A percentile compares a stretch with the other conserved stretches of the same genome.
Evolutionary conservation across 192 early-diverging fungal genomes (phyloP).

Genomic region (Coemansia pectinata): DNA sequence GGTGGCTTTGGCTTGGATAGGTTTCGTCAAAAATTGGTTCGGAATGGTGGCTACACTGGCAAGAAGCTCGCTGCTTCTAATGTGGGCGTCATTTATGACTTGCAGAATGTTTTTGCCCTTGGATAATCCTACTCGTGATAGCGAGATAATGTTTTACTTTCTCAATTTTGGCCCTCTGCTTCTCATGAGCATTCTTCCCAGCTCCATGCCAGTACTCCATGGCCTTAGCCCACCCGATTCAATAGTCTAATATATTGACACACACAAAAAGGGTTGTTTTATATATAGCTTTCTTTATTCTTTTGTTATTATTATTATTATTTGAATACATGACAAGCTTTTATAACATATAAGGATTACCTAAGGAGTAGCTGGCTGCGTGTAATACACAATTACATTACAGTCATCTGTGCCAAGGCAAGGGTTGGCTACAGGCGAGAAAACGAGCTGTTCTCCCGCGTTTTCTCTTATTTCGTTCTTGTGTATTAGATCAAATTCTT

Average conservation of each 20-base stretch:
- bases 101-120: conserved; percentile 13
- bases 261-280: not conserved
- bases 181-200: not conserved
- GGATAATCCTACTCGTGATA: conserved; percentile 10
- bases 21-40: not conserved
- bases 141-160: conserved; percentile 20
- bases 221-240: not conserved
- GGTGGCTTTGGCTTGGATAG: not conserved
- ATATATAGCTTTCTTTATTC: not conserved
- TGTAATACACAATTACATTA: not conserved
- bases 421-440: not conserved
- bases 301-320: not conserved
- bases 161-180: conserved; percentile 18
- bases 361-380: not conserved
- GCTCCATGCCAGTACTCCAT: not conserved
- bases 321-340: not conserved
- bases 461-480: not conserved
- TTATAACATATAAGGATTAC: not conserved
- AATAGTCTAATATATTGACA: not conserved
- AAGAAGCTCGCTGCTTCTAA: not conserved
- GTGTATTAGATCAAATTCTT: not conserved
- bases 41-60: not conserved
- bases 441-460: not conserved
- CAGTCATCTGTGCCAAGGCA: not conserved
- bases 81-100: conserved; percentile 26